phyloP scores from a whole-genome alignment of 2,329 filamentous ascomycete species.

The Claviceps cyperi region DNA sequence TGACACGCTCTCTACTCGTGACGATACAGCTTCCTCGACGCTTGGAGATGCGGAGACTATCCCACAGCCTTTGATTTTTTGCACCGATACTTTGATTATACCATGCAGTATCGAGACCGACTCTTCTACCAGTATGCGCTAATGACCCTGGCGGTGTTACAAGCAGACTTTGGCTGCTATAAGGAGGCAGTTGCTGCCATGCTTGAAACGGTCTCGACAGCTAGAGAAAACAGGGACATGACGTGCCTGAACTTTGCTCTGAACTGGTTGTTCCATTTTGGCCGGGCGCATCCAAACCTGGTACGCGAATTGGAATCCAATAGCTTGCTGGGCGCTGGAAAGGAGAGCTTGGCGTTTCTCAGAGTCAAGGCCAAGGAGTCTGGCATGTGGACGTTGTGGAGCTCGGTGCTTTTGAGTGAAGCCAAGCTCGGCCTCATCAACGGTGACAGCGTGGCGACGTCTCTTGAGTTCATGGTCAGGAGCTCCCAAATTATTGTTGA shows the following conservation, averaged over 20 bases:
- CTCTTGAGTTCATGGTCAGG: constrained; percentile 67
- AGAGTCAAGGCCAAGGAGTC: constrained; percentile 75
- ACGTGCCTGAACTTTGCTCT: constrained; percentile 87
- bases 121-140: constrained; percentile 90
- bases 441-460: constrained; percentile 47
- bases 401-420: constrained; percentile 71
- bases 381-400: constrained; percentile 74
- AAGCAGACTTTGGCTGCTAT: constrained; percentile 89
- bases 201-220: constrained; percentile 89
- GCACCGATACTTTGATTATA: constrained; percentile 94
- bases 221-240: constrained; percentile 83
- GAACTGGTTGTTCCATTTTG: constrained; percentile 91
- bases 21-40: constrained; percentile 60
- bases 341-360: constrained; percentile 70
- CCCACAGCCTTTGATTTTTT: constrained; percentile 79
- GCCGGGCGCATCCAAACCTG: constrained; percentile 68
- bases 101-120: constrained; percentile 70
- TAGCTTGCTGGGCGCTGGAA: constrained; percentile 62
- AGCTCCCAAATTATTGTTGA: constrained; percentile 71
- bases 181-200: constrained; percentile 84
- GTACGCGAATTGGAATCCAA: constrained; percentile 55
- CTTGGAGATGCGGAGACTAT: constrained; percentile 84
- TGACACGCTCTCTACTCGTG: not conserved
- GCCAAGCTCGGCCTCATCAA: constrained; percentile 64
- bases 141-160: constrained; percentile 82